A percentile compares a stretch with the other conserved stretches of the same genome.
Evolutionary conservation across 177 flowering plant genomes (phyloP).

Genomic region (Telopea speciosissima): DNA sequence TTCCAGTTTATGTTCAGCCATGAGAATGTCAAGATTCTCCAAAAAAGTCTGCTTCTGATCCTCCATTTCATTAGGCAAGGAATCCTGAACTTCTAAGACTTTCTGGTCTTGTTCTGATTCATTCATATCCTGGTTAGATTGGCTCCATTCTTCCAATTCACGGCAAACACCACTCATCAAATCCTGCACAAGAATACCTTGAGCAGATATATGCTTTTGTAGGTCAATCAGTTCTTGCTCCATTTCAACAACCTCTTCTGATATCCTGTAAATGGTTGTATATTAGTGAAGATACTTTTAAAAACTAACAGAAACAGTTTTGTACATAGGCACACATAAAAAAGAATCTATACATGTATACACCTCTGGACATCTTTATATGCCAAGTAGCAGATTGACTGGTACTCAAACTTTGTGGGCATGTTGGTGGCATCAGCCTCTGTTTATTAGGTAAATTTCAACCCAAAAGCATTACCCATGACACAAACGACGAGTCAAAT

Average conservation of each 20-base stretch:
- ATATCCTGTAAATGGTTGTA: constrained; percentile 41
- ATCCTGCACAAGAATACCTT: constrained; percentile 87
- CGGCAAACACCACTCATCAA: constrained; percentile 74
- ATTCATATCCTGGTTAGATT: constrained; percentile 20
- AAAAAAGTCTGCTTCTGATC: constrained; percentile 37
- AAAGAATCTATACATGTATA: no score
- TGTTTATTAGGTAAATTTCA: no score
- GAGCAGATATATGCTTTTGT: constrained; percentile 81
- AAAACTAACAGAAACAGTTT: no score
- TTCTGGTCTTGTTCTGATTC: constrained; percentile 32
- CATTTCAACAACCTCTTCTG: constrained; percentile 89
- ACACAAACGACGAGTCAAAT: no score
- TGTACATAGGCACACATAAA: no score
- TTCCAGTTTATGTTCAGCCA: constrained; percentile 81
- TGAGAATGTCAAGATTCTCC: constrained; percentile 77
- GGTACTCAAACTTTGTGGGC: no score
- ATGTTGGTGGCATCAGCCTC: no score
- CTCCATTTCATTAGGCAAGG: constrained; percentile 32
- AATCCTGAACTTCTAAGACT: constrained; percentile 25
- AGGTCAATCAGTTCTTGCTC: constrained; percentile 81
- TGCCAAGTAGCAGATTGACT: no score
- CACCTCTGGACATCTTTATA: no score
- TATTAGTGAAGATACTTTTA: neutral
- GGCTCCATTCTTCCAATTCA: constrained; percentile 65
- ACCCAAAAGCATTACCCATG: no score